Percentiles rank a stretch among this genome's conserved stretches.
Conservation (phyloP, 345 rosid species). For the Camelina neglecta region DNA sequence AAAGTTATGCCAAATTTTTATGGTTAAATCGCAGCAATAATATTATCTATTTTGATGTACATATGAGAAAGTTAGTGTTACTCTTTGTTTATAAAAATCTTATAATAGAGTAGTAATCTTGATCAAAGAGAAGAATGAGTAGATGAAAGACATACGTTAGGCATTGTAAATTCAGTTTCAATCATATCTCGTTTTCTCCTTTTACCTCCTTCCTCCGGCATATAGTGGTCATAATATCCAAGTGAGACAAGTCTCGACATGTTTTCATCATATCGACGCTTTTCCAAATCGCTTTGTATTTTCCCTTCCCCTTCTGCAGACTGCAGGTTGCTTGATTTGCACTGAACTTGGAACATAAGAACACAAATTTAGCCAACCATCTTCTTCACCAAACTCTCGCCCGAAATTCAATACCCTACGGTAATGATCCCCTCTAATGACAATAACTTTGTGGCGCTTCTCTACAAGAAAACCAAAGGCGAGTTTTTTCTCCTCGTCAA, state of each 20-base stretch:
- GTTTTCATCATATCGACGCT: not conserved
- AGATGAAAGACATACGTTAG: not conserved
- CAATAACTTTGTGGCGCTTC: not conserved
- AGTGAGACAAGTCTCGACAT: not conserved
- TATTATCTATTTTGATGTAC: not conserved
- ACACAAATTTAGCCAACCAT: not conserved
- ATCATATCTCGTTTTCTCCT: not conserved
- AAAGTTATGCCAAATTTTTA: too few species aligned
- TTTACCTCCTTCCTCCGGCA: not conserved
- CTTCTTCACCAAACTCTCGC: not conserved
- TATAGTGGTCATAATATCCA: not conserved
- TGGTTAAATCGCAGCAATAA: too few species aligned
- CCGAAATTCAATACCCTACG: not conserved
- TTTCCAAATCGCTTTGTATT: not conserved
- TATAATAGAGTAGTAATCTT: not conserved
- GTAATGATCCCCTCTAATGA: not conserved
- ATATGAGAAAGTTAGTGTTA: not conserved
- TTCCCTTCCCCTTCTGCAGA: not conserved
- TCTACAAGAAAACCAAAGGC: not conserved
- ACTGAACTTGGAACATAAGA: slow-evolving; percentile 5
- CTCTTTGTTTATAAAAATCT: not conserved
- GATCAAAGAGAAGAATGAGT: not conserved
- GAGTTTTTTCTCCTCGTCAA: slow-evolving; percentile 4
- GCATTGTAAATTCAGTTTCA: not conserved
- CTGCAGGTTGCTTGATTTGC: slow-evolving; percentile 10